phyloP scores from a whole-genome alignment of 139 green algal genomes.

The Bryopsis sp. region DNA sequence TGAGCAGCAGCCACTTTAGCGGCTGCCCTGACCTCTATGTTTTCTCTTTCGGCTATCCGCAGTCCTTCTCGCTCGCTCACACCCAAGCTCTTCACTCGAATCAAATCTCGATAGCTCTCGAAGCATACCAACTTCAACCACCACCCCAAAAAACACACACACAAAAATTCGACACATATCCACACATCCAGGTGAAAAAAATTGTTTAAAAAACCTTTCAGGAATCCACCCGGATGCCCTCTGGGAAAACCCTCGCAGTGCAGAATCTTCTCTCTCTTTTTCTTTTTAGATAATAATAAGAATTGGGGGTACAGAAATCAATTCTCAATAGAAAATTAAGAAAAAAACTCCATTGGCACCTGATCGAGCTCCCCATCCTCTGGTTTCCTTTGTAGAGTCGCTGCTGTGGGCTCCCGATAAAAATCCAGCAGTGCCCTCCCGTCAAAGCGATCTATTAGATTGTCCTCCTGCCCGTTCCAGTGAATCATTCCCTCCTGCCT shows the following conservation, averaged over 20 bases:
- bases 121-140: slow-evolving; percentile 48
- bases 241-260: no score
- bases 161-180: no score
- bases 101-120: slow-evolving; percentile 57
- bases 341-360: slow-evolving; percentile 23
- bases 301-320: no score
- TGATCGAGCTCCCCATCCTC: slow-evolving; percentile 51
- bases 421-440: slow-evolving; percentile 63
- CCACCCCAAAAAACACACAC: background rate
- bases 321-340: background rate
- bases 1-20: slow-evolving; percentile 30
- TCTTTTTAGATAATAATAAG: no score
- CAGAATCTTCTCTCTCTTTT: no score
- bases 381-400: slow-evolving; percentile 22
- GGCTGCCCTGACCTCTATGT: slow-evolving; percentile 42
- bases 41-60: slow-evolving; percentile 34
- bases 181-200: no score
- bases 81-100: slow-evolving; percentile 38
- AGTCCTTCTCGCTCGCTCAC: slow-evolving; percentile 36
- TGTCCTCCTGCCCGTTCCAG: slow-evolving; percentile 49
- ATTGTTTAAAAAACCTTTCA: no score
- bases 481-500: slow-evolving; percentile 48
- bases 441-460: slow-evolving; percentile 68
- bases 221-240: no score
- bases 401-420: slow-evolving; percentile 38